phyloP scores from a whole-genome alignment of 768 basidiomycete genomes.

The Infundibulicybe gibba region DNA sequence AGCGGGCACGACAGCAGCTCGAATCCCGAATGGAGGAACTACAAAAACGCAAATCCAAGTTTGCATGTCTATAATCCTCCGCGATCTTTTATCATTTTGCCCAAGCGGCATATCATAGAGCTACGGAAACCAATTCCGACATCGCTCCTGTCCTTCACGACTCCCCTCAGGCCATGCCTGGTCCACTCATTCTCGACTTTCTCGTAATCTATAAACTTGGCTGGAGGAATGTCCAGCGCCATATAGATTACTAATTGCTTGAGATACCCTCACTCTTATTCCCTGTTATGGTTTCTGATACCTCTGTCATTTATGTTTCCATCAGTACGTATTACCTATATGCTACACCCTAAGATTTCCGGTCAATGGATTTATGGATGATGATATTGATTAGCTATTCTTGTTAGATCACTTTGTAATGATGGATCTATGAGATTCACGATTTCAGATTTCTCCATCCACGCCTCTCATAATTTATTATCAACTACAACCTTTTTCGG shows the following conservation, averaged over 20 bases:
- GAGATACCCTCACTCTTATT: slow-evolving; percentile 42
- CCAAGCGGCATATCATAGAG: slow-evolving; percentile 10
- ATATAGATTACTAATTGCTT: slow-evolving; percentile 23
- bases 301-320: slow-evolving; percentile 21
- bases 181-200: slow-evolving; percentile 27
- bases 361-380: slow-evolving; percentile 12
- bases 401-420: too few species aligned
- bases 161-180: slow-evolving; percentile 24
- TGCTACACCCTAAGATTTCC: slow-evolving; percentile 13
- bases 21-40: slow-evolving; percentile 88
- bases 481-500: too few species aligned
- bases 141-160: slow-evolving; percentile 21
- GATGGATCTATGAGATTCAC: too few species aligned
- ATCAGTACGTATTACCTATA: slow-evolving; percentile 10
- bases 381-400: slow-evolving; percentile 12
- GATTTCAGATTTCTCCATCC: too few species aligned
- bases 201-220: slow-evolving; percentile 8
- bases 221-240: slow-evolving; percentile 8
- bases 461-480: too few species aligned
- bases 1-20: slow-evolving; percentile 82
- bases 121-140: slow-evolving; percentile 13
- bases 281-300: slow-evolving; percentile 25
- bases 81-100: slow-evolving; percentile 9
- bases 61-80: slow-evolving; percentile 70
- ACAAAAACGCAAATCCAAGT: slow-evolving; percentile 85